Evolutionary conservation across 2,329 filamentous ascomycete species (phyloP), one percentile per base, ranked within the genome.

Genomic region (Colletotrichum sp.): DNA sequence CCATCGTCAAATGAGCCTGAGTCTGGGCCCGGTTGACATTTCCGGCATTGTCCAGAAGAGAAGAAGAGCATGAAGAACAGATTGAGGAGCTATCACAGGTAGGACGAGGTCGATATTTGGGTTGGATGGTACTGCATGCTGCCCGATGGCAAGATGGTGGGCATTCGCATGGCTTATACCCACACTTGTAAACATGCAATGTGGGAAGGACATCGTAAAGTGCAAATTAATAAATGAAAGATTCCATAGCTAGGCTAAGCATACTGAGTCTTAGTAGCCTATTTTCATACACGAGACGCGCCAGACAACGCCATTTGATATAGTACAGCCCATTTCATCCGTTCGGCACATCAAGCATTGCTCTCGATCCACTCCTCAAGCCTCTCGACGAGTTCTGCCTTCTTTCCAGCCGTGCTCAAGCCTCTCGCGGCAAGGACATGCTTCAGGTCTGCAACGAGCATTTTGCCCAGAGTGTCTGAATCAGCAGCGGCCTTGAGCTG

Each of bases 361-460:
- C 87, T 85, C 71, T 92, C 90, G 13, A 89, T 83, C 90, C 90
- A 92, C 75, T 90, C 83, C 81, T 91, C 90, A 44, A 92, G 81
- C 76, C 88, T 83, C 77, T 92, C 90, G 7, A 92, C 79, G 64
- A 92, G 80, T 3, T 90, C 89, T 3, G 86, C 86, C 83, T 92
- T 92, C 79, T 86, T 86, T 0, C 91, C 91, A 9, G 85, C 81
- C 0, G 86, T 86, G 36, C 87, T 88, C 49, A 91, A 79, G 0
- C 88, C 89, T 73, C 88, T 88, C 32, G 84, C 84, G 0, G 81
- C 84, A 44, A 91, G 83, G 8, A 90, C 81, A 26, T 88, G 87
- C 76, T 87, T 90, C 39, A 92, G 82, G 69, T 90, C 88, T 0
- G 84, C 86, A 10, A 92, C 89, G 6, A 89, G 89, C 85, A 91